phyloP scores from a whole-genome alignment of 441 rosid genomes.

The Arabidopsis hybrid region DNA sequence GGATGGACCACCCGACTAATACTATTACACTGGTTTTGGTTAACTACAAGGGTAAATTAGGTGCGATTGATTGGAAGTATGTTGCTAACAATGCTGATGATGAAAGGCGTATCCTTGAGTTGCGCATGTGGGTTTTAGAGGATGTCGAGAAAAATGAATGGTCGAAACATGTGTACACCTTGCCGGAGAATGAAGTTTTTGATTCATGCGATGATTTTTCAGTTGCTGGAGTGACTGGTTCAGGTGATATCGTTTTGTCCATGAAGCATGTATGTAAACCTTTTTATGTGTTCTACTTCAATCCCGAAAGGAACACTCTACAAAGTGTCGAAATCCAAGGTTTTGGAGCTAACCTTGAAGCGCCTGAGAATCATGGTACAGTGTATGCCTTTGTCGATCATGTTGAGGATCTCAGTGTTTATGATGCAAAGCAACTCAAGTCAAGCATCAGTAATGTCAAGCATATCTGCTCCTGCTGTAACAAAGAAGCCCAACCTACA shows the following conservation, averaged over 20 bases:
- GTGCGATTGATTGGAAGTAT: background rate
- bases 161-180: background rate
- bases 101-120: background rate
- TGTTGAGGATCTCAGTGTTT: conserved; percentile 3
- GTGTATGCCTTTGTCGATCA: conserved; percentile 2
- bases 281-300: conserved; percentile 2
- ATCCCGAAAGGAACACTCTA: background rate
- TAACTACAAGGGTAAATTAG: background rate
- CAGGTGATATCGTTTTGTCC: background rate
- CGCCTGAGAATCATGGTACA: background rate
- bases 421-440: conserved; percentile 1
- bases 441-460: background rate
- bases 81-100: background rate
- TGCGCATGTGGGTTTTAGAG: background rate
- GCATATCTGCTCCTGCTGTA: background rate
- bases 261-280: background rate
- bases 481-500: too few species aligned
- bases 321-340: conserved; percentile 8
- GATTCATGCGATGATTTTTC: background rate
- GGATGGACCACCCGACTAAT: too few species aligned
- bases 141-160: background rate
- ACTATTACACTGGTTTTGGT: background rate
- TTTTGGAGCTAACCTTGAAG: conserved; percentile 11
- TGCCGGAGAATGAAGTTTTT: background rate
- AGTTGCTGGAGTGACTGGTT: background rate